These are phyloP conservation scores for Fermentozyma sake DNA, from an alignment of 1,139 yeast genomes.

Conservation along the genomic window DNA sequence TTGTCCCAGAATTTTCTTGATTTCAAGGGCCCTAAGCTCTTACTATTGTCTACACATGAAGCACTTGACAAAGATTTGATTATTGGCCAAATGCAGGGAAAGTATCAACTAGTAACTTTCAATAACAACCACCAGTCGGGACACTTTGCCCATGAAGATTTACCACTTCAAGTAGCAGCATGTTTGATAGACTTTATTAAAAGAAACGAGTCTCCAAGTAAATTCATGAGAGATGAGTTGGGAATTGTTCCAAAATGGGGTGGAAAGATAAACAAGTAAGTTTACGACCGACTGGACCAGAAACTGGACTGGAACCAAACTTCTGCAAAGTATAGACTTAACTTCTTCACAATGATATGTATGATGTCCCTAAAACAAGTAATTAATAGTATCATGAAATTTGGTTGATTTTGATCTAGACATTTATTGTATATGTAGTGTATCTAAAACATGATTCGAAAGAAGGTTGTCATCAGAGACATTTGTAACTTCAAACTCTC, in stretches of 20 bases:
- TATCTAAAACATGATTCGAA: too few relatives aligned
- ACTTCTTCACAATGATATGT: too few relatives aligned
- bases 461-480: too few relatives aligned
- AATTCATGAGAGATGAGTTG: slow-evolving; percentile 33
- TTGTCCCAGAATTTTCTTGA: slow-evolving; percentile 61
- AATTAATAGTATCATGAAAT: too few relatives aligned
- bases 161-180: slow-evolving; percentile 62
- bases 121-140: slow-evolving; percentile 59
- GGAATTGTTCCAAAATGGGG: slow-evolving; percentile 52
- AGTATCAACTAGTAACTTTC: slow-evolving; percentile 83
- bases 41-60: slow-evolving; percentile 88
- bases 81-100: slow-evolving; percentile 97
- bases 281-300: too few relatives aligned
- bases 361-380: too few relatives aligned
- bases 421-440: too few relatives aligned
- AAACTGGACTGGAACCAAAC: not conserved
- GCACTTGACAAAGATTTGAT: slow-evolving; percentile 78
- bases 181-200: slow-evolving; percentile 48
- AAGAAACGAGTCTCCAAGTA: slow-evolving; percentile 38
- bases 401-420: too few relatives aligned
- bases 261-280: slow-evolving; percentile 32
- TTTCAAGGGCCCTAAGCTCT: slow-evolving; percentile 56
- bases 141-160: slow-evolving; percentile 91
- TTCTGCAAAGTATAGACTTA: slow-evolving; percentile 1
- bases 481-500: too few relatives aligned